Evolutionary conservation across 192 early-diverging fungal genomes (phyloP).

Genomic region (Gamsiella multidivaricata): DNA sequence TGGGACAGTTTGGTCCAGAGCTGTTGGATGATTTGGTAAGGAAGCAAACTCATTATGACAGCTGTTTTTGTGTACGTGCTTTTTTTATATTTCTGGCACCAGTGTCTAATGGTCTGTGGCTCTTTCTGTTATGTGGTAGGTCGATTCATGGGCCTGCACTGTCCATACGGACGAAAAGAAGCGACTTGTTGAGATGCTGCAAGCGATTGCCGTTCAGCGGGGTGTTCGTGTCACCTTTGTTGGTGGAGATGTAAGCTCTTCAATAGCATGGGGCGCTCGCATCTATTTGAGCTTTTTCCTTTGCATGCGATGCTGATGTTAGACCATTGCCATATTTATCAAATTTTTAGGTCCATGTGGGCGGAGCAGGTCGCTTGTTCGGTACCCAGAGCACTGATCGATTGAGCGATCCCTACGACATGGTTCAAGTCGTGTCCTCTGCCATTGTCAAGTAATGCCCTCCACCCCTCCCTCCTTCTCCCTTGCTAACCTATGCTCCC

Average conservation of each 20-base stretch:
- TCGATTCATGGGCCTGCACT: constrained; percentile 61
- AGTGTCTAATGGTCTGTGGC: not conserved
- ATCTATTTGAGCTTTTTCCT: not conserved
- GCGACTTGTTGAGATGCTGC: constrained; percentile 70
- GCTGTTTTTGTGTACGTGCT: not conserved
- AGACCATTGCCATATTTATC: not conserved
- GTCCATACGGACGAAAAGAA: constrained; percentile 79
- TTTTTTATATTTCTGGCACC: not conserved
- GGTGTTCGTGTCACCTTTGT: constrained; percentile 82
- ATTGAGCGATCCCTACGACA: constrained; percentile 72
- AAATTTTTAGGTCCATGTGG: constrained; percentile 65
- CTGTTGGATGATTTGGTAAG: constrained; percentile 83
- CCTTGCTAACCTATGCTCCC: not conserved
- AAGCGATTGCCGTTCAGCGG: constrained; percentile 67
- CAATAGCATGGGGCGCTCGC: constrained; percentile 7
- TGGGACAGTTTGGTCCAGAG: constrained; percentile 85
- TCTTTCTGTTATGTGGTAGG: constrained; percentile 23
- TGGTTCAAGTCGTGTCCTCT: constrained; percentile 84
- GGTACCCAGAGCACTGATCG: constrained; percentile 64
- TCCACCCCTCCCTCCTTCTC: constrained; percentile 5
- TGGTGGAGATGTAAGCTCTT: constrained; percentile 79
- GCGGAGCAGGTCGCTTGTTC: constrained; percentile 71
- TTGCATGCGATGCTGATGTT: not conserved
- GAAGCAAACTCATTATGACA: not conserved
- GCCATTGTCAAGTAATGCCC: constrained; percentile 83